Conservation (phyloP, 176 grass and related monocot species). For the Aegilops longissima region DNA sequence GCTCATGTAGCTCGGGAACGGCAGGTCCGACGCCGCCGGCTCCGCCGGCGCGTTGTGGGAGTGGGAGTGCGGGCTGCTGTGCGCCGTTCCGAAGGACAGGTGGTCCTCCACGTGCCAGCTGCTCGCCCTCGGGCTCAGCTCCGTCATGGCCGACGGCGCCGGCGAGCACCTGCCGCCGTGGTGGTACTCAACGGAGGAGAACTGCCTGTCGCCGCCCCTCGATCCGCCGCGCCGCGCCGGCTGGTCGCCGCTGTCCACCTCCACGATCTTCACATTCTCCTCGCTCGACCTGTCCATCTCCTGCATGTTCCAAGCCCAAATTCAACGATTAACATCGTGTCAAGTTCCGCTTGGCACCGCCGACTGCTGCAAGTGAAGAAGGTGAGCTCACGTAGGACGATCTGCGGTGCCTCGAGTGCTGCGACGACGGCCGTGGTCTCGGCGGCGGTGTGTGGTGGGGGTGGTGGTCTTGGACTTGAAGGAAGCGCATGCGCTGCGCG, state of each 20-base stretch:
- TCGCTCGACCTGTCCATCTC: slow-evolving; percentile 71
- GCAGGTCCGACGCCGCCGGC: not conserved
- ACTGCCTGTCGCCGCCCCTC: not conserved
- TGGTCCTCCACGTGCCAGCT: slow-evolving; percentile 57
- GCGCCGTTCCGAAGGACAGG: slow-evolving; percentile 34
- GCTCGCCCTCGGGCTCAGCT: slow-evolving; percentile 51
- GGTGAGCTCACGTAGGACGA: slow-evolving; percentile 47
- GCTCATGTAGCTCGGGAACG: slow-evolving; percentile 77
- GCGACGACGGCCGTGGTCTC: slow-evolving; percentile 53
- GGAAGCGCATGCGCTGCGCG: slow-evolving; percentile 47
- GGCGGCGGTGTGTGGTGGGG: slow-evolving; percentile 31
- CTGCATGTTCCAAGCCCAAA: slow-evolving; percentile 11
- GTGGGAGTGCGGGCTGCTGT: slow-evolving; percentile 35
- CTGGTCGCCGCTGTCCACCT: slow-evolving; percentile 69
- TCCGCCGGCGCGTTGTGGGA: slow-evolving; percentile 12
- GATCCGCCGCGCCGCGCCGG: not conserved
- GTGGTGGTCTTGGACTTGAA: slow-evolving; percentile 44
- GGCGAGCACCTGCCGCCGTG: slow-evolving; percentile 46
- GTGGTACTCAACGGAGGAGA: slow-evolving; percentile 15
- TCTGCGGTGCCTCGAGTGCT: slow-evolving; percentile 44
- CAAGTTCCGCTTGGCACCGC: not conserved
- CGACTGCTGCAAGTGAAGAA: not conserved
- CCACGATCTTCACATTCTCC: slow-evolving; percentile 74
- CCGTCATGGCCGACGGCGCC: slow-evolving; percentile 40
- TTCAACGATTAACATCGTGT: not conserved